Base-by-base conservation (phyloP, 1,139 yeast species). In the Zygoascus sp. region DNA sequence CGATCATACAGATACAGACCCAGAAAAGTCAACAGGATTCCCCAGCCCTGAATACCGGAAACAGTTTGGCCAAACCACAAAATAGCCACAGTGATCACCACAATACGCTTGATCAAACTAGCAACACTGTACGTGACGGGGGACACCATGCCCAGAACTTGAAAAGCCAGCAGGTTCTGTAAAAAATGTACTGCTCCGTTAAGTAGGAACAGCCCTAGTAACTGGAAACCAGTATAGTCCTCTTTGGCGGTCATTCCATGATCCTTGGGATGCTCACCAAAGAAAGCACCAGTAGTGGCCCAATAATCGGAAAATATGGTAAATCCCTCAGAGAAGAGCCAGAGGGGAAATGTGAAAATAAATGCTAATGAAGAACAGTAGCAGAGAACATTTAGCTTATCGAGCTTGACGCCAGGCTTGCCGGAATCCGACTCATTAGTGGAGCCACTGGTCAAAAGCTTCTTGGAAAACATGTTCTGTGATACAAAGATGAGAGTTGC, bases 51-150 rank as follows among this genome's bases (percentile, higher is more conserved):
- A 22, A 69, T 62, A 13, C 59, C 56, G 7, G 77, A 65, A 66
- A 68, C 77, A 46, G 56, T 66, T 64, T 61, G 85, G 73, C 63
- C 86, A 77, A 72, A 90, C 79, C 94, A 82, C 7, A 85, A 51
- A 54, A 90, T 81, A 6, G 96, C 87, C 50, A 83, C 83, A 21
- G 82, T 68, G 49, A 90, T 89, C 45, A 90, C 90, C 30, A 87
- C 83, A 46, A 90, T 87, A 56, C 97, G 78, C 64, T 90, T 90
- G 65, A 89, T 69, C 50, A 90, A 80, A 60, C 86, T 86, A 37
- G 97, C 97, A 58, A 90, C 87, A 35, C 95, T 84, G 67, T 90
- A 90, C 54, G 90, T 86, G 42, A 90, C 92, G 1, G 97, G 94
- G 11, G 90, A 79, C 28, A 90, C 79, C 64, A 80, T 69, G 8